Base-by-base conservation (phyloP, 768 basidiomycete genomes). In the Leccinellum rugosiceps region DNA sequence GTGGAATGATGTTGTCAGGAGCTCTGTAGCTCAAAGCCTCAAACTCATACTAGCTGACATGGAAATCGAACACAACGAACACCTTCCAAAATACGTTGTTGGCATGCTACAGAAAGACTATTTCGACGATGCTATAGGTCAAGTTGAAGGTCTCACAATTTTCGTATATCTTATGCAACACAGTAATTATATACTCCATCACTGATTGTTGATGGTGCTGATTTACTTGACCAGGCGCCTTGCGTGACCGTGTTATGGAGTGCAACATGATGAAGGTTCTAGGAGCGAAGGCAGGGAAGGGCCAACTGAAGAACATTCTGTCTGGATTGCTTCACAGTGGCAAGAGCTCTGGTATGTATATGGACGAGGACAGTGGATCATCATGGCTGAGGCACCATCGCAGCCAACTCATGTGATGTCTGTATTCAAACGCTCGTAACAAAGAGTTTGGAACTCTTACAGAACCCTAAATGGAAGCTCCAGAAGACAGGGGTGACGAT, bases 401-500 rank as follows among this genome's bases (percentile, higher is more conserved):
- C 9, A 48, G 47, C 26, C 28, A 4, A 31, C 17, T 35, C 15
- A n/a, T n/a, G n/a, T n/a, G n/a, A n/a, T n/a, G n/a, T n/a, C n/a
- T n/a, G n/a, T 15, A 14, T 63, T 3, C n/a, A 9, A 2, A 25
- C 53, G 3, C 67, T 68, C 2, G 58, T 69, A 1, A 7, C 17
- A 1, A 57, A 44, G 19, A 55, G 65, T 52, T 25, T 69, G 52
- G 7, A 31, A 4, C 31, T 46, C 14, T 26, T 66, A 17, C 3
- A 4, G 17, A 31, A 44, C 0, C 17, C 19, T 6, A 17, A 5
- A 8, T 66, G 67, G 67, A 61, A 60, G 25, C 17, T 6, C 13
- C 67, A 66, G 57, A 68, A 69, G 26, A 60, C 58, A 4, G 67
- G 65, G 3, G 62, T 66, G 47, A 60, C 50, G 6, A 66, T 68